Conservation (phyloP, 192 early-diverging fungal species). For the Umbelopsis ramanniana region DNA sequence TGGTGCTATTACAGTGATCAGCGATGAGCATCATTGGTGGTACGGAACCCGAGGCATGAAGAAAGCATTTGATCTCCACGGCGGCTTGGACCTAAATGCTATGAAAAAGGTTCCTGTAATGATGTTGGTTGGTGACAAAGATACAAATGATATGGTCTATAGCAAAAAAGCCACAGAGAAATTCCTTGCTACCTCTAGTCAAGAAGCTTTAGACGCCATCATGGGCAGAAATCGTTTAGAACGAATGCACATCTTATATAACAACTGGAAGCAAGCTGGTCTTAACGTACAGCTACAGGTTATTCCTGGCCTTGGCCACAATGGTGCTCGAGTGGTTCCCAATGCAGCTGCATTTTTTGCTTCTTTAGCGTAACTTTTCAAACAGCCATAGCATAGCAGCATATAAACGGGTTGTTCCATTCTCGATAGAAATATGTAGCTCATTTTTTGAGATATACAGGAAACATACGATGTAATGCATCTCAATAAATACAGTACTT, state of each 20-base stretch:
- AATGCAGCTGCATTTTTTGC: conserved; percentile 1
- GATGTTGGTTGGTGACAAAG: not conserved
- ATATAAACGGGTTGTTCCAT: no score
- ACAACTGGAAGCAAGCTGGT: not conserved
- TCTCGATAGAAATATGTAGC: no score
- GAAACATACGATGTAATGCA: no score
- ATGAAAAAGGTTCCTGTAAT: not conserved
- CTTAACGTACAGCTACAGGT: not conserved
- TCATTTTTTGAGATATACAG: no score
- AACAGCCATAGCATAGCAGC: no score
- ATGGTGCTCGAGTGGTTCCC: not conserved
- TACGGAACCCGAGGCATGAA: not conserved
- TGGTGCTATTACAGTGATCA: not conserved
- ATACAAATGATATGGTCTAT: not conserved
- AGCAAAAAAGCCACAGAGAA: not conserved
- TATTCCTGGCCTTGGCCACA: not conserved
- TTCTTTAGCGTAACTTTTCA: not conserved
- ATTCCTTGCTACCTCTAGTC: not conserved
- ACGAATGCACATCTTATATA: not conserved
- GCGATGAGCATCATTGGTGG: conserved; percentile 8
- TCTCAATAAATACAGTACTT: no score
- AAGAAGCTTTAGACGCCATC: not conserved
- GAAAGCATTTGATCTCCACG: not conserved
- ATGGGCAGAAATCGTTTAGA: not conserved
- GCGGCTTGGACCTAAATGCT: not conserved